phyloP scores from a whole-genome alignment of 2,329 filamentous ascomycete genomes.

The Westerdykella sp. region DNA sequence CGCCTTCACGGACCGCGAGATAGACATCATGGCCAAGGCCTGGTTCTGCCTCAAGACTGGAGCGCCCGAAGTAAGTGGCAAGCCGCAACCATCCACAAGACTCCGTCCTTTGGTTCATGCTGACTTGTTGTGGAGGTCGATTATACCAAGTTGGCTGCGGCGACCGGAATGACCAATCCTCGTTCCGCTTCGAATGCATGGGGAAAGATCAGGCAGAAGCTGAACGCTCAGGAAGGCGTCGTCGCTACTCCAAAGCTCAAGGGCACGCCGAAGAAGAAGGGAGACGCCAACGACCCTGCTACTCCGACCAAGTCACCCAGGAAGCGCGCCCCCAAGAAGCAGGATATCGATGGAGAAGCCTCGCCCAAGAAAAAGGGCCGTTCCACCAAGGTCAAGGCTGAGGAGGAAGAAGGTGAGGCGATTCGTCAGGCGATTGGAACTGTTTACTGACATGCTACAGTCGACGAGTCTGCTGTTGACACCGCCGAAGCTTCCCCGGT shows the following conservation, averaged over 20 bases:
- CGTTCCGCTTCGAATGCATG: conserved; percentile 36
- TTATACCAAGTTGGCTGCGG: conserved; percentile 31
- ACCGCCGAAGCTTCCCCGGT: background rate
- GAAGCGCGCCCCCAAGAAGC: conserved; percentile 30
- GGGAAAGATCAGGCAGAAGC: conserved; percentile 31
- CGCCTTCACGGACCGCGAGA: conserved; percentile 32
- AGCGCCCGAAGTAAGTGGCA: conserved; percentile 25
- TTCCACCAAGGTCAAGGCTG: conserved; percentile 18
- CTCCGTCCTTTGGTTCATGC: background rate
- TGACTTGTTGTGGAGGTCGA: conserved; percentile 25
- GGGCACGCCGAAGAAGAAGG: conserved; percentile 14
- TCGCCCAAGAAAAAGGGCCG: conserved; percentile 31
- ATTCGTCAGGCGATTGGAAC: background rate
- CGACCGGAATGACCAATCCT: conserved; percentile 33
- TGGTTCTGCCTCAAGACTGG: conserved; percentile 36
- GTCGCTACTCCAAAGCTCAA: conserved; percentile 17
- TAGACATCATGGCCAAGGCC: conserved; percentile 30
- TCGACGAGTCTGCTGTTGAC: background rate
- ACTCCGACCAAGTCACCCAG: conserved; percentile 25
- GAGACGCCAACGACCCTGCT: conserved; percentile 4
- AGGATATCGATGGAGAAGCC: conserved; percentile 26
- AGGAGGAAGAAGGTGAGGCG: conserved; percentile 6
- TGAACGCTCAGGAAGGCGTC: conserved; percentile 5
- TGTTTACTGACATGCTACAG: background rate
- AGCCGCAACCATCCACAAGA: background rate